phyloP scores from a whole-genome alignment of 208 protist genomes.

The Entamoeba histolytica region DNA sequence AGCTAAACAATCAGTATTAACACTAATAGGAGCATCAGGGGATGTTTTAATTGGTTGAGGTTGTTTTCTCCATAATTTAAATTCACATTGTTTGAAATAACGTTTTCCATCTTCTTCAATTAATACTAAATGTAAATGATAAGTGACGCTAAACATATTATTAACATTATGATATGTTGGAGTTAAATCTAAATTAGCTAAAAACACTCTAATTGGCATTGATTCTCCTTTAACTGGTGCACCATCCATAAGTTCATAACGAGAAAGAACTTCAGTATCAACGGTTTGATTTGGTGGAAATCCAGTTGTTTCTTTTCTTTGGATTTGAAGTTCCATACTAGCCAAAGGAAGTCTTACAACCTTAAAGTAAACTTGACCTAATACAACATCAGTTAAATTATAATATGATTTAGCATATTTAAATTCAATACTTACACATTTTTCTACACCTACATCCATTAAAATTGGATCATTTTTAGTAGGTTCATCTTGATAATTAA shows the following conservation, averaged over 20 bases:
- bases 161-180: background rate
- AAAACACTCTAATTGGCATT: background rate
- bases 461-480: background rate
- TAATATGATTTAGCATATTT: background rate
- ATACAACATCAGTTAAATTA: background rate
- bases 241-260: background rate
- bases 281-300: too few relatives aligned
- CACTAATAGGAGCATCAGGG: background rate
- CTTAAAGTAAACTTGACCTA: background rate
- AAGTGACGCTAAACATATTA: background rate
- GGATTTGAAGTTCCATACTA: background rate
- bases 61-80: background rate
- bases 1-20: background rate
- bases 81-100: background rate
- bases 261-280: background rate
- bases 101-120: background rate
- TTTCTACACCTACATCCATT: background rate
- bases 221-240: background rate
- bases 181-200: background rate
- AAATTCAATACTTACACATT: slow-evolving; percentile 2
- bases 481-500: background rate
- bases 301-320: background rate
- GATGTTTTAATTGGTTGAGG: background rate
- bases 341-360: background rate
- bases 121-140: background rate